Evolutionary conservation across 495 filamentous ascomycete genomes (phyloP).

Genomic region (Darksidea phi): DNA sequence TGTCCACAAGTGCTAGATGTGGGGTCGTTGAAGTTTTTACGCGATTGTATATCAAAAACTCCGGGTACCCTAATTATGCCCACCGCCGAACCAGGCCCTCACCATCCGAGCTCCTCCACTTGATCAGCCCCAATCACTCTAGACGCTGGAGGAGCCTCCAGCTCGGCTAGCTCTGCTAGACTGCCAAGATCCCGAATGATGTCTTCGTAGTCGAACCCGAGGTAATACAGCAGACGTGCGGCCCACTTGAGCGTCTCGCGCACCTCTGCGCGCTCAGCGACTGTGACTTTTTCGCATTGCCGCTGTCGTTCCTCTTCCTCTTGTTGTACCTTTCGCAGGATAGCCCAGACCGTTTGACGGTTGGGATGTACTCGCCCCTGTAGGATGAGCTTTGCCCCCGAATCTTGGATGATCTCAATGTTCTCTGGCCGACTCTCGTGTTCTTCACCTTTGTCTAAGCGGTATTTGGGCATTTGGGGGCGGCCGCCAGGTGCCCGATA

Average conservation of each 20-base stretch:
- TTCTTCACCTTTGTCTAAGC: constrained; percentile 23
- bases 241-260: constrained; percentile 26
- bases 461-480: constrained; percentile 26
- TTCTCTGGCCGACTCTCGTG: constrained; percentile 24
- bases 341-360: constrained; percentile 20
- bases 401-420: constrained; percentile 19
- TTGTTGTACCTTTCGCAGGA: constrained; percentile 27
- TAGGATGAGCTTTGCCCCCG: constrained; percentile 17
- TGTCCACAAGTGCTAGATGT: too few relatives aligned
- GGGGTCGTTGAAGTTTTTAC: too few relatives aligned
- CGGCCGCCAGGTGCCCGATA: constrained; percentile 31
- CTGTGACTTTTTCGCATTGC: not conserved
- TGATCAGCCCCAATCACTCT: not conserved
- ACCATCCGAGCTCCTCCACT: not conserved
- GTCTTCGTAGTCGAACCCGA: constrained; percentile 33
- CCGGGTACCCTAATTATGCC: not conserved
- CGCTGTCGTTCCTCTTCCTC: constrained; percentile 6
- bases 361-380: constrained; percentile 27
- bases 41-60: not conserved
- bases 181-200: constrained; percentile 27
- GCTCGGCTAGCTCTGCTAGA: constrained; percentile 20
- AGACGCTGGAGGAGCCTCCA: constrained; percentile 21
- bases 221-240: constrained; percentile 24
- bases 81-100: not conserved
- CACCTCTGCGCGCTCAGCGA: constrained; percentile 2